Evolutionary conservation across 176 grass and related monocot genomes (phyloP).

Genomic region (Saccharum spontaneum): DNA sequence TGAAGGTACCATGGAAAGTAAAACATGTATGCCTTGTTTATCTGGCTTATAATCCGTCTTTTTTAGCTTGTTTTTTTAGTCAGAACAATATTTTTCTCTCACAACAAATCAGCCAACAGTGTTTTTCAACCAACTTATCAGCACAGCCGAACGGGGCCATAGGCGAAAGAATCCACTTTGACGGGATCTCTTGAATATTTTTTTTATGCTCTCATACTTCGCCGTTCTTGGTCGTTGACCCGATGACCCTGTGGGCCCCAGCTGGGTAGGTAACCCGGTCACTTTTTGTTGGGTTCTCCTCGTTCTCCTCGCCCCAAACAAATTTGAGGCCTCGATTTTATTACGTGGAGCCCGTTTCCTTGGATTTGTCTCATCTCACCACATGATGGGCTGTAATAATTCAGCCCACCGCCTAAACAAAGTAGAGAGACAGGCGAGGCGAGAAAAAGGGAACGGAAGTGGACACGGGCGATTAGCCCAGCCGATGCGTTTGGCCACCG

Average conservation of each 20-base stretch:
- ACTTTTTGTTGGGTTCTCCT: constrained; percentile 27
- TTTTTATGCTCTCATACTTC: background rate
- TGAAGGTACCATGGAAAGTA: background rate
- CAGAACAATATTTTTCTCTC: too few species aligned
- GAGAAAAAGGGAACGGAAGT: background rate
- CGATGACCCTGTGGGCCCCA: constrained; percentile 1
- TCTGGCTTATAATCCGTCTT: too few species aligned
- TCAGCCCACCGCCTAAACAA: constrained; percentile 35
- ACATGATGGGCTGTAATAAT: constrained; percentile 55
- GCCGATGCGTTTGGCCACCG: background rate
- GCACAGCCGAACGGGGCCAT: too few species aligned
- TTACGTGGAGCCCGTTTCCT: constrained; percentile 62
- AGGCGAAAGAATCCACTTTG: background rate
- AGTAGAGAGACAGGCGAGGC: background rate
- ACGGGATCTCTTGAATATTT: background rate
- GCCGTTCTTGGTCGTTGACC: constrained; percentile 15
- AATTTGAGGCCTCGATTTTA: constrained; percentile 39
- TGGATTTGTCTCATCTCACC: constrained; percentile 51
- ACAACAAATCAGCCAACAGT: too few species aligned
- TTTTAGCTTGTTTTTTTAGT: too few species aligned
- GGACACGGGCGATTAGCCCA: constrained; percentile 3
- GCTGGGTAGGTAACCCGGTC: background rate
- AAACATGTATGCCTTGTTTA: too few species aligned
- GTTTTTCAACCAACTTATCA: too few species aligned
- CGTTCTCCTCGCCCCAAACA: background rate